Percentiles rank a stretch among this genome's conserved stretches.
Conservation (phyloP, 306 rosid genomes). For the Vicia faba region DNA sequence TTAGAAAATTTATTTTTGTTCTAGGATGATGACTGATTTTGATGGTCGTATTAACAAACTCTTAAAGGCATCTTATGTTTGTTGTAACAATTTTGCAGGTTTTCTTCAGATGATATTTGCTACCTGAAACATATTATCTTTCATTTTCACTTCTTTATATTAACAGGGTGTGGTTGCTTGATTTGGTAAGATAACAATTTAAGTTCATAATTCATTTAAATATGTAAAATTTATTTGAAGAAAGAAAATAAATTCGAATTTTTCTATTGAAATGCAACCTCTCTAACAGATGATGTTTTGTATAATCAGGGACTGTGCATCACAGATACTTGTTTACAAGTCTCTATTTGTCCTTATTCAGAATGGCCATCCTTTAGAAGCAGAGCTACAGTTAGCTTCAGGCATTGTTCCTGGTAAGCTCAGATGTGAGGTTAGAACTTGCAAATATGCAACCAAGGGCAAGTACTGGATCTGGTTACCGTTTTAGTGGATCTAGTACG, state of each 20-base stretch:
- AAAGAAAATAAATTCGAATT: not conserved
- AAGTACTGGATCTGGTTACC: slow-evolving; percentile 67
- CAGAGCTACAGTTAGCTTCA: slow-evolving; percentile 46
- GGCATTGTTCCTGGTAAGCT: slow-evolving; percentile 48
- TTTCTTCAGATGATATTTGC: slow-evolving; percentile 61
- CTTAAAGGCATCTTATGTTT: not conserved
- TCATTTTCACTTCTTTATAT: slow-evolving; percentile 66
- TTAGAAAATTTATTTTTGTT: slow-evolving; percentile 21
- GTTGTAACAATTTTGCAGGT: slow-evolving; percentile 46
- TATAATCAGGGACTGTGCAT: slow-evolving; percentile 16
- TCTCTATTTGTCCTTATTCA: slow-evolving; percentile 36
- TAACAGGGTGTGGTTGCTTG: slow-evolving; percentile 61
- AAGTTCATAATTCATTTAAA: not conserved
- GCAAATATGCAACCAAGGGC: slow-evolving; percentile 71
- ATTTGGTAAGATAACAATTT: slow-evolving; percentile 54
- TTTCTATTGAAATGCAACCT: not conserved
- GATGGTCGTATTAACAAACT: not conserved
- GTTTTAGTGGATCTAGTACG: slow-evolving; percentile 71
- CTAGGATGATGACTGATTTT: not conserved
- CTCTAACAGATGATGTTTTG: slow-evolving; percentile 1
- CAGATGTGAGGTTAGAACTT: slow-evolving; percentile 62
- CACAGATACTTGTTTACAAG: slow-evolving; percentile 14
- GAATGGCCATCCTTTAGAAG: slow-evolving; percentile 44
- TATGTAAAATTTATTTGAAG: not conserved
- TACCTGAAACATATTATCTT: slow-evolving; percentile 57